Base-by-base conservation (phyloP, 345 rosid species). In the Hypericum androsaemum region DNA sequence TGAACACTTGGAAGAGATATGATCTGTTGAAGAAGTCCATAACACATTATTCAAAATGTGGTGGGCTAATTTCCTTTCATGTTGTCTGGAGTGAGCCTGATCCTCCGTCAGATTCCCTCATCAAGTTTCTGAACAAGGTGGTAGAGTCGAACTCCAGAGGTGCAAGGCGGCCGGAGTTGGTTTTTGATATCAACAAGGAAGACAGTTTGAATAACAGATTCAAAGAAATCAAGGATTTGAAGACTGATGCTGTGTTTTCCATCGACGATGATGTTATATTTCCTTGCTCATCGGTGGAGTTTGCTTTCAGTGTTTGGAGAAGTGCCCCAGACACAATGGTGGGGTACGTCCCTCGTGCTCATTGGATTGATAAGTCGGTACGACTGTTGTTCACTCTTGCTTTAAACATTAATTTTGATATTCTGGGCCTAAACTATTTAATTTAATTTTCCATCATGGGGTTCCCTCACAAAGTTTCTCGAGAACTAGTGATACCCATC, bases 201-300 rank as follows among this genome's bases (percentile, higher is more conserved):
- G 48, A 53, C 14, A 39, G 39, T 50, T 47, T 52, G 39, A 63
- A 22, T 13, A 54, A 54, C 28, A 60, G 69, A 43, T 69, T 69
- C 39, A 64, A 64, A 60, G 57, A 56, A 8, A 55, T 52, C 41
- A 48, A 36, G 8, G 59, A 57, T 37, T 17, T 69, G n/a, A 56
- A 35, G 22, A 69, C 74, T 1, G 69, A 60, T 28, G 74, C 69
- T 6, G 43, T 69, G 41, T 64, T 69, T 51, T 70, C 66, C 9
- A 63, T 70, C 12, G 70, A 64, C 43, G 66, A 64, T 47, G 65
- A 60, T 50, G 59, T 65, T 7, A 64, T 64, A 38, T 55, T 70
- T 41, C 70, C 74, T 2, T 70, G 74, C 53, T 32, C 61, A 3
- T 11, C 41, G 10, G 56, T 70, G 50, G 70, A 61, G 39, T 60